Percentiles rank a stretch among this genome's conserved stretches.
Evolutionary conservation across 2,329 filamentous ascomycete genomes (phyloP).

Genomic region (Aureobasidium zeae): DNA sequence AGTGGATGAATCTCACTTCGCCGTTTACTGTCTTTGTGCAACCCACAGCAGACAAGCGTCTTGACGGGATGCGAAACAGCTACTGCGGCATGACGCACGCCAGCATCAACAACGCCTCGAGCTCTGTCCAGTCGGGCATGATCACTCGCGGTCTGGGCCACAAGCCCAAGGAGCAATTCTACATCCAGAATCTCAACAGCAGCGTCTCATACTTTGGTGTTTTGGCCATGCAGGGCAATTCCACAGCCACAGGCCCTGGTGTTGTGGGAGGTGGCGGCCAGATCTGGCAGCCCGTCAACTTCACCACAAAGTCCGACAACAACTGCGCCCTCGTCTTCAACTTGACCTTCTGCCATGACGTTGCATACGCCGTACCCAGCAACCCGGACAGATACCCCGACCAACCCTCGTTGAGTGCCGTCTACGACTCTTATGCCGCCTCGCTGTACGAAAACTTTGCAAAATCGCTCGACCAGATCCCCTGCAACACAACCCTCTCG

Average conservation of each 20-base stretch:
- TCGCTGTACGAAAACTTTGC: slow-evolving; percentile 67
- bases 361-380: slow-evolving; percentile 83
- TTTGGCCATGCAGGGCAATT: slow-evolving; percentile 52
- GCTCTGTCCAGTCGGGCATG: slow-evolving; percentile 47
- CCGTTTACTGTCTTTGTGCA: slow-evolving; percentile 68
- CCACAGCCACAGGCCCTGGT: slow-evolving; percentile 45
- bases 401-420: slow-evolving; percentile 50
- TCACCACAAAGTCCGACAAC: slow-evolving; percentile 43
- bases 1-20: slow-evolving; percentile 48
- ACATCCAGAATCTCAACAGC: slow-evolving; percentile 63
- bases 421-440: slow-evolving; percentile 70
- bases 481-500: slow-evolving; percentile 67
- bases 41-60: slow-evolving; percentile 47
- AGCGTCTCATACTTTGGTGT: slow-evolving; percentile 65
- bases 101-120: slow-evolving; percentile 31
- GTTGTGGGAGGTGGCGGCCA: slow-evolving; percentile 62
- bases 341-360: slow-evolving; percentile 78
- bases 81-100: slow-evolving; percentile 67
- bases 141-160: slow-evolving; percentile 57
- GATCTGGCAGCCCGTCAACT: slow-evolving; percentile 57
- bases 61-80: slow-evolving; percentile 66
- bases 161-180: slow-evolving; percentile 79
- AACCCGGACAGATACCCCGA: slow-evolving; percentile 57
- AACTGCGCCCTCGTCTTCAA: slow-evolving; percentile 83
- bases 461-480: slow-evolving; percentile 71